Evolutionary conservation across 140 eudicot species (phyloP), one percentile per base, ranked within the genome.

Genomic region (Flaveria floridana): DNA sequence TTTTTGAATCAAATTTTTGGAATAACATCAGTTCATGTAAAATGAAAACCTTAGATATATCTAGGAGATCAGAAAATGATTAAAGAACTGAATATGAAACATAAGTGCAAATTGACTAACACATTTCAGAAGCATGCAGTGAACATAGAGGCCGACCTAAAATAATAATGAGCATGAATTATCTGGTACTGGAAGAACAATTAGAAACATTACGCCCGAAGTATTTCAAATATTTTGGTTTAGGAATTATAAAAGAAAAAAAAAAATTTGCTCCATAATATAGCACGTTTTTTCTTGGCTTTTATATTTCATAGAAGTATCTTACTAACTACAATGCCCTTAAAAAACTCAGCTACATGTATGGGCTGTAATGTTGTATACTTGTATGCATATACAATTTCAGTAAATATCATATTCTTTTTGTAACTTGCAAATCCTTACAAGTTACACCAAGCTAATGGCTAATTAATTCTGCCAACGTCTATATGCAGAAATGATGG

Each of bases 51-150:
- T 37, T 37, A 37, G 41, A n/a, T 71, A 7, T 28, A 20, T 71
- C 12, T 71, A 28, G 76, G 52, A 21, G 52, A 9, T 34, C 20
- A 18, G 3, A 28, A 61, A 23, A 63, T 56, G 41, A 46, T 4
- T 44, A 47, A 74, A 62, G 21, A 62, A 62, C 30, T n/a, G 5
- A n/a, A 25, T 46, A 46, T 16, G 61, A 44, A 59, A 44, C 9
- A 59, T 20, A 52, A 12, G 14, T 37, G 14, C 46, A 10, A 59
- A 44, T 61, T 9, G 57, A 23, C 34, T 44, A 59, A 12, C 16
- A 34, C 67, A 53, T 20, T 19, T 37, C 12, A 71, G 76, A 71
- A 30, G 65, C 76, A 71, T 55, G 76, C 7, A 55, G 58, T 39
- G 47, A 28, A 13, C 34, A 16, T 46, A n/a, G 37, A 71, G 34